Base-by-base conservation (phyloP, 306 rosid genomes). In the Sindora glabra region DNA sequence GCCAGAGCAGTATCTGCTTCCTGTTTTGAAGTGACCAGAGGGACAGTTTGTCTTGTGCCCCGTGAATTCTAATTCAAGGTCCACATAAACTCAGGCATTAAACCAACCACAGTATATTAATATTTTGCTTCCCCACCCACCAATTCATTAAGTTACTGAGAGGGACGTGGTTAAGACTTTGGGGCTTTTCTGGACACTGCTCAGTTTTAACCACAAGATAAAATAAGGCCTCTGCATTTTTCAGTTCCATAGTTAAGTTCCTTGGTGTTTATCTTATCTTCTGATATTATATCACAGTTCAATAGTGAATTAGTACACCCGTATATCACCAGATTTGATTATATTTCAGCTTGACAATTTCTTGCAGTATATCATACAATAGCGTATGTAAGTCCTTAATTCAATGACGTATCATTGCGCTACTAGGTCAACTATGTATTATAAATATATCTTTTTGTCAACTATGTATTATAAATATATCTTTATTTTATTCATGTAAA, bases 21-120 rank as follows among this genome's bases (percentile, higher is more conserved):
- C 80, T 77, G 77, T 78, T 67, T 61, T 72, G 91, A 84, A 84
- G 86, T 79, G 92, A 87, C 89, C 51, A 53, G 67, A 81, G 82
- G 81, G 78, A 67, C 81, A 76, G 72, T 67, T 71, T 78, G 87
- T 78, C 71, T 48, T 78, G 53, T 69, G 68, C 82, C n/a, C 75
- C 70, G 80, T 73, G 85, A 81, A 77, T 69, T 77, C 77, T 64
- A 62, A 73, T 63, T 71, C 48, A 85, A 76, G 42, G 10, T 60
- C 54, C 60, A 65, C 59, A 6, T 5, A 18, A 24, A 9, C 38
- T 45, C 18, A 15, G n/a, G n/a, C n/a, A n/a, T n/a, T n/a, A n/a
- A n/a, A n/a, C n/a, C n/a, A n/a, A n/a, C n/a, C n/a, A n/a, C n/a
- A n/a, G n/a, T n/a, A n/a, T n/a, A n/a, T n/a, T n/a, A n/a, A n/a